Conservation (phyloP, 495 filamentous ascomycete genomes). For the Tetracladium setigerum region DNA sequence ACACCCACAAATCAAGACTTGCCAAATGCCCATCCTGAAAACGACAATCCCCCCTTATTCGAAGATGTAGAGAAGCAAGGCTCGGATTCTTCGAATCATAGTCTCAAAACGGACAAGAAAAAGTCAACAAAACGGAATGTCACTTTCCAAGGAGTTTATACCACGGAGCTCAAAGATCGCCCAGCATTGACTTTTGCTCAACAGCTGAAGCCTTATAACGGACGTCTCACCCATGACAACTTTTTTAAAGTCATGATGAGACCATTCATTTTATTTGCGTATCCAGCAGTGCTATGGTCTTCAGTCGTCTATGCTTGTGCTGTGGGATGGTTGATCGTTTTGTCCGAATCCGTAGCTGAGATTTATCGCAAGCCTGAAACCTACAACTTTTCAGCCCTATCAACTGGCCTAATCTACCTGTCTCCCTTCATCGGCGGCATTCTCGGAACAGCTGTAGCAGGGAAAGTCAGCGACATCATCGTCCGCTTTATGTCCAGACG, state of each 20-base stretch:
- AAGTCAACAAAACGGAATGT: neutral
- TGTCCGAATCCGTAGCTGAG: constrained; percentile 76
- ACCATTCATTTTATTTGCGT: constrained; percentile 79
- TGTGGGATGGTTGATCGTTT: constrained; percentile 92
- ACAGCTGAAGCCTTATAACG: constrained; percentile 66
- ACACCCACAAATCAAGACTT: too few species aligned
- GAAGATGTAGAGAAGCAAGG: constrained; percentile 10
- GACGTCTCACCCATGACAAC: constrained; percentile 65
- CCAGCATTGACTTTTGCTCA: constrained; percentile 62
- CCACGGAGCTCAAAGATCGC: constrained; percentile 45
- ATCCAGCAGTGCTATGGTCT: constrained; percentile 89
- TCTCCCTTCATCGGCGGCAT: constrained; percentile 85
- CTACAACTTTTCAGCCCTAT: constrained; percentile 75
- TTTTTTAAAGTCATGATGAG: constrained; percentile 71
- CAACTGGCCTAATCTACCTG: constrained; percentile 82
- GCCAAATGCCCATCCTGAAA: constrained; percentile 12
- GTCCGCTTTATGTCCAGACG: constrained; percentile 68
- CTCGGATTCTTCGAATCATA: constrained; percentile 3
- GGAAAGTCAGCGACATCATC: constrained; percentile 79
- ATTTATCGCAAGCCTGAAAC: constrained; percentile 59
- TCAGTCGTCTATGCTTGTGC: constrained; percentile 78
- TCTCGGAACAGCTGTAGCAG: constrained; percentile 84
- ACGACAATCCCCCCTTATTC: constrained; percentile 28
- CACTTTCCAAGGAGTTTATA: constrained; percentile 39
- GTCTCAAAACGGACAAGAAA: neutral